A percentile compares a stretch with the other conserved stretches of the same genome.
These are phyloP conservation scores for Pulveroboletus ravenelii DNA, from an alignment of 768 basidiomycete species.

Conservation along the genomic window DNA sequence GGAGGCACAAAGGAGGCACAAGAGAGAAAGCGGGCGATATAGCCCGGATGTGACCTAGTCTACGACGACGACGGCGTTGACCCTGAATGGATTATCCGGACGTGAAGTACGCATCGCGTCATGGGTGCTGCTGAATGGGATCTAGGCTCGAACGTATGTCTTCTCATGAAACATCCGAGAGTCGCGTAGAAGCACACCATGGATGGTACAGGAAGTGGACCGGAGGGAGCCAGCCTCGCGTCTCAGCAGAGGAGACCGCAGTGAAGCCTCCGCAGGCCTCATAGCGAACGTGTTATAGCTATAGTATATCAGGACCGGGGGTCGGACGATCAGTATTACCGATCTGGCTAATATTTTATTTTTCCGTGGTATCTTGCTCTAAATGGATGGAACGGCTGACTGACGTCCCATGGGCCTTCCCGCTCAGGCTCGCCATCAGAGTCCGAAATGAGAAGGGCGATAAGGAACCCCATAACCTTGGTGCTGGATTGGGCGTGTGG, in stretches of 20 bases:
- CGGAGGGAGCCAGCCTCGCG: background rate
- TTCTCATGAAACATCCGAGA: constrained; percentile 22
- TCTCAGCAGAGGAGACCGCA: background rate
- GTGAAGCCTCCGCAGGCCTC: too few relatives aligned
- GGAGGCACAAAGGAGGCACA: too few relatives aligned
- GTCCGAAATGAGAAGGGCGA: constrained; percentile 19
- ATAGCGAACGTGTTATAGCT: too few relatives aligned
- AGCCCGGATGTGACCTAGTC: too few relatives aligned
- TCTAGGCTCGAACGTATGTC: too few relatives aligned
- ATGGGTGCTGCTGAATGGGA: too few relatives aligned
- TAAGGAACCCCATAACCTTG: background rate
- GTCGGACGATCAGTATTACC: constrained; percentile 13
- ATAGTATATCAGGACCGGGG: constrained; percentile 20
- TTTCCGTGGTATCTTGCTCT: background rate
- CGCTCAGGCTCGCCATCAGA: background rate
- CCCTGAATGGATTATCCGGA: constrained; percentile 12
- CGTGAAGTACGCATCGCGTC: too few relatives aligned
- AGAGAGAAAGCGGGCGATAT: too few relatives aligned
- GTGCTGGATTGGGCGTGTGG: background rate
- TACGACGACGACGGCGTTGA: too few relatives aligned
- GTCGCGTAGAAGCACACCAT: constrained; percentile 7
- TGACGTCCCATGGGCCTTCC: too few relatives aligned
- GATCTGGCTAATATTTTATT: constrained; percentile 3
- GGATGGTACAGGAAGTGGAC: background rate
- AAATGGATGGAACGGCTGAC: background rate